Base-by-base conservation (phyloP, 495 filamentous ascomycete species). In the Hypoxylon trugodes region DNA sequence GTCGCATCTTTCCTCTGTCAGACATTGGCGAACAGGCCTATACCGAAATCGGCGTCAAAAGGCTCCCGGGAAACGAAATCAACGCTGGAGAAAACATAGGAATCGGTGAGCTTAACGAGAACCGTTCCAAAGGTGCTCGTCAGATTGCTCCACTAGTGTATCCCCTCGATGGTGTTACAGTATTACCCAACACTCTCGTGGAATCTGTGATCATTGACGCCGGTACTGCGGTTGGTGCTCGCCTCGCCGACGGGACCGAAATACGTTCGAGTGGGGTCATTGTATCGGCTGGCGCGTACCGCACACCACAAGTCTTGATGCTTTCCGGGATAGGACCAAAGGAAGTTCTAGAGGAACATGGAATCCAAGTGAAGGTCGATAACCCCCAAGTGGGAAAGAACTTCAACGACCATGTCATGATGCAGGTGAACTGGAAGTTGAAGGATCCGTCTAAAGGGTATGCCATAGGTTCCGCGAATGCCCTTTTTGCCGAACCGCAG, bases 61-160 rank as follows among this genome's bases (percentile, higher is more conserved):
- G 45, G 7, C 45, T 77, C 37, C 73, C 76, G 5, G 83, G 84
- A 2, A 61, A 60, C 46, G 71, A 51, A 28, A 77, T 71, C 12
- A 89, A 87, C 45, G 45, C 30, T 3, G 76, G 76, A 48, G 50
- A 60, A 4, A 85, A 87, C 67, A 75, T 83, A 43, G 87, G 86
- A 32, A 79, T 77, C 6, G 87, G 85, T 0, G 77, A 88, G 58
- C 82, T 84, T 0, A 73, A 87, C 28, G 87, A 73, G 3, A 88
- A 88, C 60, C 69, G 74, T 26, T 25, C 51, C 0, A 40, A 75
- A 32, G 80, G 77, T 1, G 58, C 54, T 32, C 68, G 80, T 0
- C 75, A 79, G 51, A 62, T 73, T 28, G 69, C 77, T 1, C 50
- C 65, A 13, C 41, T 40, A 4, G 69, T 51, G 1, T 82, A 80